Percentiles rank a stretch among this genome's conserved stretches.
phyloP scores from a whole-genome alignment of 257 asterid genomes.

The Schizonepeta tenuifolia region DNA sequence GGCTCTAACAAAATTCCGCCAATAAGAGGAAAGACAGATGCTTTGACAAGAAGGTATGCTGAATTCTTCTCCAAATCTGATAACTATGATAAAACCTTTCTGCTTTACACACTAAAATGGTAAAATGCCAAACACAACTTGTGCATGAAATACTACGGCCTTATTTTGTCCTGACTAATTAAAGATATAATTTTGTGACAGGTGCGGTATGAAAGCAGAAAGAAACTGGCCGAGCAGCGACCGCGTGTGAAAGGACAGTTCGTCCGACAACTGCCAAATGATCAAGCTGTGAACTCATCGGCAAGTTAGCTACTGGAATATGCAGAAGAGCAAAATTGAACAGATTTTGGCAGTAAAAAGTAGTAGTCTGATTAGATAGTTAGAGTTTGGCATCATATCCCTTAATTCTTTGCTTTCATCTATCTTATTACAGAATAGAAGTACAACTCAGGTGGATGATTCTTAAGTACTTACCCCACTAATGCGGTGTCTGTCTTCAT shows the following conservation, averaged over 20 bases:
- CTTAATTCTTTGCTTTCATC: conserved; percentile 23
- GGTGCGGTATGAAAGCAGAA: conserved; percentile 96
- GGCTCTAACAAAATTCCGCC: conserved; percentile 81
- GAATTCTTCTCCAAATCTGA: too few relatives aligned
- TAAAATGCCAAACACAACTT: background rate
- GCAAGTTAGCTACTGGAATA: conserved; percentile 39
- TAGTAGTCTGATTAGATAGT: conserved; percentile 36
- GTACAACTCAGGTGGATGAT: conserved; percentile 24
- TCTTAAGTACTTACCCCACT: conserved; percentile 10
- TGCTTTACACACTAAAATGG: background rate
- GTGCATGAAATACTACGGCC: background rate
- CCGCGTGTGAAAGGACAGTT: conserved; percentile 97
- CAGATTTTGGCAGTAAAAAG: conserved; percentile 40
- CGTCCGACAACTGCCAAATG: conserved; percentile 68
- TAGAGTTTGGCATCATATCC: conserved; percentile 17
- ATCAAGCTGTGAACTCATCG: conserved; percentile 49
- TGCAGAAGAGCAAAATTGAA: conserved; percentile 27
- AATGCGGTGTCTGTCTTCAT: conserved; percentile 16
- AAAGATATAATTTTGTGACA: conserved; percentile 34
- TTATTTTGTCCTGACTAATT: background rate
- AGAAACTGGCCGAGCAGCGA: conserved; percentile 96
- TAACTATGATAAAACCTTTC: background rate
- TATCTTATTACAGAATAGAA: conserved; percentile 13
- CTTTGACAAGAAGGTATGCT: conserved; percentile 81
- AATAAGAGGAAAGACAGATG: conserved; percentile 95